Percentiles rank a stretch among this genome's conserved stretches.
Conservation (phyloP, 1,284 basidiomycete species). For the Rugiboletus extremiorientalis region DNA sequence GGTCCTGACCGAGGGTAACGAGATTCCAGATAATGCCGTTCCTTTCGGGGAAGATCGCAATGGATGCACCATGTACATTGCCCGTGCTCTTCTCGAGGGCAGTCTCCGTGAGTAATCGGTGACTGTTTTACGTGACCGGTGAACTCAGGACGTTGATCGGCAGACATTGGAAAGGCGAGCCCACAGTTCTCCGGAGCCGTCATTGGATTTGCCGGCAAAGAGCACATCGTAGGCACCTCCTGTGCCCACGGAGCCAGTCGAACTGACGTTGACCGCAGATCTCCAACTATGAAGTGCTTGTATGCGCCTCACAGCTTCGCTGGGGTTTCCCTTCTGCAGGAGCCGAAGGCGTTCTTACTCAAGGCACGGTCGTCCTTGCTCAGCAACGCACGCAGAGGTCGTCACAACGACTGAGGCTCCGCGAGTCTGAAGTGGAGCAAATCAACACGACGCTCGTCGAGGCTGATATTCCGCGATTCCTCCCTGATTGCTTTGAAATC, state of each 20-base stretch:
- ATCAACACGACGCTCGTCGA: constrained; percentile 31
- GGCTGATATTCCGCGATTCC: constrained; percentile 29
- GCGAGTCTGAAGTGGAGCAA: constrained; percentile 12
- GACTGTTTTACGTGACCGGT: background rate
- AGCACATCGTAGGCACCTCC: constrained; percentile 22
- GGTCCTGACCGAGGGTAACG: constrained; percentile 32
- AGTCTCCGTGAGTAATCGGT: constrained; percentile 23
- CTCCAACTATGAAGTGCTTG: constrained; percentile 30
- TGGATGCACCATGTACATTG: constrained; percentile 29
- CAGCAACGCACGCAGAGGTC: constrained; percentile 21
- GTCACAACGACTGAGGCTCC: background rate
- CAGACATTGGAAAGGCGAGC: constrained; percentile 33
- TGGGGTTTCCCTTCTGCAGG: constrained; percentile 28
- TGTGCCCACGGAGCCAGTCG: background rate
- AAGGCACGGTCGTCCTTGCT: constrained; percentile 34
- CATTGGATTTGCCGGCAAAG: constrained; percentile 30
- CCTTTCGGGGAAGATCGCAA: constrained; percentile 35
- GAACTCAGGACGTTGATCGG: background rate
- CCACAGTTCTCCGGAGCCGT: constrained; percentile 28
- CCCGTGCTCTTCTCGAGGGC: constrained; percentile 34
- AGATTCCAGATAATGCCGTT: constrained; percentile 33
- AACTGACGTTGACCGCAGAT: constrained; percentile 20
- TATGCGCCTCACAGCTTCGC: constrained; percentile 35
- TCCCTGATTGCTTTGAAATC: constrained; percentile 8
- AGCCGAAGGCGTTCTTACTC: constrained; percentile 15